Percentiles rank a stretch among this genome's conserved stretches.
phyloP scores from a whole-genome alignment of 306 rosid genomes.

The Lagenaria siceraria region DNA sequence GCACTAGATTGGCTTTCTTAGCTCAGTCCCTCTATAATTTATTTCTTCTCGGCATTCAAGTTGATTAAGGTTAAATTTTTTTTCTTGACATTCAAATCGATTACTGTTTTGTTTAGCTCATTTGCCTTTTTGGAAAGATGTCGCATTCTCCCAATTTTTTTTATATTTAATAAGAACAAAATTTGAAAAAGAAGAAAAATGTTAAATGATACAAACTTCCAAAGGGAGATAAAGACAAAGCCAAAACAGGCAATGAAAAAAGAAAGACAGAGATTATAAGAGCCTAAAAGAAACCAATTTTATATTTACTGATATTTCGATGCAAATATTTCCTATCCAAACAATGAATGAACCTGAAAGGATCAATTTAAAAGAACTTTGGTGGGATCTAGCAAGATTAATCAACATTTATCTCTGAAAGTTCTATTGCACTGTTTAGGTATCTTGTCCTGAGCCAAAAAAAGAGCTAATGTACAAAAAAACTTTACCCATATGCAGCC shows the following conservation, averaged over 20 bases:
- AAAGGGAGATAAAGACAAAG: neutral
- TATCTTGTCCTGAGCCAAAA: neutral
- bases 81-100: neutral
- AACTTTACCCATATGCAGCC: constrained; percentile 79
- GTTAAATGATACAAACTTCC: too few relatives aligned
- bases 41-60: too few relatives aligned
- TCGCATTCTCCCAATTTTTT: too few relatives aligned
- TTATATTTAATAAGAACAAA: too few relatives aligned
- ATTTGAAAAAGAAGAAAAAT: too few relatives aligned
- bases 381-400: neutral
- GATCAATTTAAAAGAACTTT: neutral
- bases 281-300: neutral
- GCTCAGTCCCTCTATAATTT: neutral
- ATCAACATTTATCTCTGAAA: neutral
- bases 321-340: neutral
- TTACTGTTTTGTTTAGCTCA: neutral
- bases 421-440: neutral
- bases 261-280: neutral
- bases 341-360: neutral
- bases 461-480: neutral
- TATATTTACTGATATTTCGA: neutral
- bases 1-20: neutral
- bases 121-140: neutral
- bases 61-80: neutral
- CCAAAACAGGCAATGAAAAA: neutral